A percentile compares a stretch with the other conserved stretches of the same genome.
Conservation (phyloP, 2,329 filamentous ascomycete species). For the Scedosporium dehoogii region DNA sequence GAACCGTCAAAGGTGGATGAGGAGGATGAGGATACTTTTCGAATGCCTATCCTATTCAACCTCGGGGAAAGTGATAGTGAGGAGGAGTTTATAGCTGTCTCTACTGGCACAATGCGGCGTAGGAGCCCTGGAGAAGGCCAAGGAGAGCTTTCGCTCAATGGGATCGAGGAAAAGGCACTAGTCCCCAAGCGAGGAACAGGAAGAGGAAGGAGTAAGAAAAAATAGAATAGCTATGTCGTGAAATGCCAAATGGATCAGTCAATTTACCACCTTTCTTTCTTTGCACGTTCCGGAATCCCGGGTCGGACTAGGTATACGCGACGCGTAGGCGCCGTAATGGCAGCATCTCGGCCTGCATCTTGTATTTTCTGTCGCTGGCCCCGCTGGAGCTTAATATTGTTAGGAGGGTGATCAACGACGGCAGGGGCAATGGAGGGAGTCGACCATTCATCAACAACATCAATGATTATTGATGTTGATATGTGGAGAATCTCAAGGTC, state of each 20-base stretch:
- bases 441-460: too few relatives aligned
- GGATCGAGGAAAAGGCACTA: conserved; percentile 26
- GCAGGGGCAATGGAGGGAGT: not conserved
- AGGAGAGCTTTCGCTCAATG: conserved; percentile 45
- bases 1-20: conserved; percentile 55
- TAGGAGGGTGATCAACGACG: too few relatives aligned
- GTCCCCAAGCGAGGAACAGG: conserved; percentile 29
- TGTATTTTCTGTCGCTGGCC: too few relatives aligned
- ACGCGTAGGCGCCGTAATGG: too few relatives aligned
- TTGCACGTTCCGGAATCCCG: not conserved
- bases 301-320: too few relatives aligned
- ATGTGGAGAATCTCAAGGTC: too few relatives aligned
- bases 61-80: conserved; percentile 92
- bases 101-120: conserved; percentile 73
- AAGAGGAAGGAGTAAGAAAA: conserved; percentile 8
- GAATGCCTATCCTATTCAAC: conserved; percentile 88
- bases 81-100: conserved; percentile 66
- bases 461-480: too few relatives aligned
- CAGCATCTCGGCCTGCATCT: too few relatives aligned
- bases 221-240: not conserved
- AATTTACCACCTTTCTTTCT: not conserved
- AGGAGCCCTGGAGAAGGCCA: conserved; percentile 70
- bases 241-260: not conserved
- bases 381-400: too few relatives aligned
- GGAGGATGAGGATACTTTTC: conserved; percentile 57